phyloP scores from a whole-genome alignment of 2,329 filamentous ascomycete genomes.

The Fusarium verticillioides region DNA sequence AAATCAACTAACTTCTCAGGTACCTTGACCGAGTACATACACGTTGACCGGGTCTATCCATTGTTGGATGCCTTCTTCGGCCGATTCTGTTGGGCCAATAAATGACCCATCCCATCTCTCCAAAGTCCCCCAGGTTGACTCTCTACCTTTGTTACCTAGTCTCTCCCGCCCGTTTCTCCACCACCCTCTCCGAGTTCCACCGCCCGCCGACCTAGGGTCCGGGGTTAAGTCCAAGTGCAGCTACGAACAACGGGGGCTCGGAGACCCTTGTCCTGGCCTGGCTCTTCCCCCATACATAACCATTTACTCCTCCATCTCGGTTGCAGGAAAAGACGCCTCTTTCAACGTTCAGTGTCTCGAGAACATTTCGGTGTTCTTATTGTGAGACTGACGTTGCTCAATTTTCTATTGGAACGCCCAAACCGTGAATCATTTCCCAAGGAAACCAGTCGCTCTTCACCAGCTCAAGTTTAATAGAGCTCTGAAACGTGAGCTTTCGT shows the following conservation, averaged over 20 bases:
- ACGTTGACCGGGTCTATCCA: conserved; percentile 15
- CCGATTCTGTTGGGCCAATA: conserved; percentile 31
- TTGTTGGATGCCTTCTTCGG: conserved; percentile 16
- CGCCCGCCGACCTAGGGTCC: conserved; percentile 37
- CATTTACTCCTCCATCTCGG: conserved; percentile 41
- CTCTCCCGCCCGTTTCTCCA: conserved; percentile 37
- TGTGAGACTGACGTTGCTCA: conserved; percentile 14
- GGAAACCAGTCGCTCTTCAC: not conserved
- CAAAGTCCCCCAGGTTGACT: conserved; percentile 40
- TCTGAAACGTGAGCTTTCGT: conserved; percentile 15
- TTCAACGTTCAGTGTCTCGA: conserved; percentile 28
- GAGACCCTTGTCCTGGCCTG: conserved; percentile 37
- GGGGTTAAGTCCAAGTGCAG: conserved; percentile 34
- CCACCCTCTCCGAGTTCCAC: conserved; percentile 42
- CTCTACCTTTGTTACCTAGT: conserved; percentile 24
- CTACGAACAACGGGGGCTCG: conserved; percentile 19
- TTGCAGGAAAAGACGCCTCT: conserved; percentile 23
- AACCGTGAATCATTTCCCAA: not conserved
- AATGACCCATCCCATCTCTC: conserved; percentile 31
- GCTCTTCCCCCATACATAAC: conserved; percentile 44
- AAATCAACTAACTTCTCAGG: conserved; percentile 1
- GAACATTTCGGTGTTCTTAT: conserved; percentile 11
- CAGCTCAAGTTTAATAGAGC: conserved; percentile 1
- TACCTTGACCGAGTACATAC: conserved; percentile 20
- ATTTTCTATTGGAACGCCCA: not conserved